A percentile compares a stretch with the other conserved stretches of the same genome.
phyloP scores from a whole-genome alignment of 2,329 filamentous ascomycete species.

The Colletotrichum musae region DNA sequence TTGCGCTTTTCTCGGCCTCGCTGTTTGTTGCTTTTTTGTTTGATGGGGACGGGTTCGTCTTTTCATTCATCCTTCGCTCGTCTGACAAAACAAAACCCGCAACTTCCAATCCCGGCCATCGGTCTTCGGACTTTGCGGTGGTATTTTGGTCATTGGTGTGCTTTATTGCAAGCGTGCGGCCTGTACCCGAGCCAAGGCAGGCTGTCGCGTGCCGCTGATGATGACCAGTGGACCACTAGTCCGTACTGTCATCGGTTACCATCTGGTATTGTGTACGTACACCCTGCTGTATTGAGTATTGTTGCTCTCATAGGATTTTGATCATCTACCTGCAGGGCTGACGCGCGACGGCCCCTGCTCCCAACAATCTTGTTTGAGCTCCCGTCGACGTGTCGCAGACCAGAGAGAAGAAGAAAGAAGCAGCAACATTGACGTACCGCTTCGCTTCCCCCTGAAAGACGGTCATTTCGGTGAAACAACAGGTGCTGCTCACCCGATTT shows the following conservation, averaged over 20 bases:
- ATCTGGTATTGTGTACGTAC: no score
- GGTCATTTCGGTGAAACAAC: constrained; percentile 37
- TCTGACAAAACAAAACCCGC: constrained; percentile 9
- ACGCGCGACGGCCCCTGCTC: constrained; percentile 7
- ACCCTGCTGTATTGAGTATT: no score
- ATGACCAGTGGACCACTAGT: background rate
- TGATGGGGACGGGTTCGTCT: constrained; percentile 7
- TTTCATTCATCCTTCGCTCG: constrained; percentile 9
- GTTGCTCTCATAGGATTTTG: no score
- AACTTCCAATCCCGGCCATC: constrained; percentile 26
- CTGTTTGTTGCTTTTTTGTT: constrained; percentile 13
- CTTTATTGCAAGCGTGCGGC: background rate
- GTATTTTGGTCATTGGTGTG: no score
- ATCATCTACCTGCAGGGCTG: constrained; percentile 23
- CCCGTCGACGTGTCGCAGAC: constrained; percentile 8
- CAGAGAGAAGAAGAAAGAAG: constrained; percentile 16
- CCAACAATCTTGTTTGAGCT: constrained; percentile 24
- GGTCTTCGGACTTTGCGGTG: constrained; percentile 17
- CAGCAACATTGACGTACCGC: constrained; percentile 13
- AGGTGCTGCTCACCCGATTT: constrained; percentile 26
- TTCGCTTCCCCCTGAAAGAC: constrained; percentile 7
- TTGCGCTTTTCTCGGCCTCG: background rate
- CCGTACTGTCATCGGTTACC: no score
- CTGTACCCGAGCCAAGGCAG: background rate
- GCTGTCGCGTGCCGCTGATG: constrained; percentile 32